A percentile compares a stretch with the other conserved stretches of the same genome.
These are phyloP conservation scores for Lanmaoa rubissima DNA, from an alignment of 768 basidiomycete genomes.

Conservation along the genomic window DNA sequence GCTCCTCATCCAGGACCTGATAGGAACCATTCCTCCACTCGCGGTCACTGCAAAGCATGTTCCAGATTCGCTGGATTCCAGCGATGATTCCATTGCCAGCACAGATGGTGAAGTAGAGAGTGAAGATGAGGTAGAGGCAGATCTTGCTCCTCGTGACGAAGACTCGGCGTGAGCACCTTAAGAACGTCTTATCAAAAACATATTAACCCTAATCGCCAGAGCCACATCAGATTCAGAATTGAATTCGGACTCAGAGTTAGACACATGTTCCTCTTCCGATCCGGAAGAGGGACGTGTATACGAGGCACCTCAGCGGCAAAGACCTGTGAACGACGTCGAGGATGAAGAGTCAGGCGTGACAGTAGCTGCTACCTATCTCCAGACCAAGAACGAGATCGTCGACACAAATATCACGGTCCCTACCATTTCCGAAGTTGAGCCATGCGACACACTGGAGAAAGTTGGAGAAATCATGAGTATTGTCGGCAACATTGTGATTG, in stretches of 20 bases:
- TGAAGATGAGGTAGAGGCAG: constrained; percentile 74
- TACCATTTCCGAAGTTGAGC: constrained; percentile 57
- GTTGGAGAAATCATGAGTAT: constrained; percentile 80
- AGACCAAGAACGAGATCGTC: constrained; percentile 68
- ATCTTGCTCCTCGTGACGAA: constrained; percentile 46
- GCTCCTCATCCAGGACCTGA: constrained; percentile 65
- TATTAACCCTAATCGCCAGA: constrained; percentile 27
- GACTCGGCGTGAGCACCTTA: constrained; percentile 30
- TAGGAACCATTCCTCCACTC: constrained; percentile 37
- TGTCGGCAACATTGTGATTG: constrained; percentile 68
- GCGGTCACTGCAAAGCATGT: neutral
- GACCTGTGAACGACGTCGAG: constrained; percentile 35
- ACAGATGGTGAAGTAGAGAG: constrained; percentile 55
- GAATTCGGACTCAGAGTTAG: constrained; percentile 35
- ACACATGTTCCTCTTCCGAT: constrained; percentile 20
- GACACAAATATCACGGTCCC: constrained; percentile 63
- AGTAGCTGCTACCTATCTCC: constrained; percentile 44
- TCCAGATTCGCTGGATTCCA: constrained; percentile 13
- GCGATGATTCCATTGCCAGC: constrained; percentile 52
- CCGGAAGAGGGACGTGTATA: constrained; percentile 18
- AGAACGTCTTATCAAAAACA: neutral
- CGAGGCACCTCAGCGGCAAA: constrained; percentile 5
- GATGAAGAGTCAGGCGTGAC: constrained; percentile 50
- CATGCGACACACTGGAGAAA: constrained; percentile 65
- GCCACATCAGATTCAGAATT: constrained; percentile 36